Evolutionary conservation across 371 early-diverging fungal genomes (phyloP).

Genomic region (Apophysomyces variabilis): DNA sequence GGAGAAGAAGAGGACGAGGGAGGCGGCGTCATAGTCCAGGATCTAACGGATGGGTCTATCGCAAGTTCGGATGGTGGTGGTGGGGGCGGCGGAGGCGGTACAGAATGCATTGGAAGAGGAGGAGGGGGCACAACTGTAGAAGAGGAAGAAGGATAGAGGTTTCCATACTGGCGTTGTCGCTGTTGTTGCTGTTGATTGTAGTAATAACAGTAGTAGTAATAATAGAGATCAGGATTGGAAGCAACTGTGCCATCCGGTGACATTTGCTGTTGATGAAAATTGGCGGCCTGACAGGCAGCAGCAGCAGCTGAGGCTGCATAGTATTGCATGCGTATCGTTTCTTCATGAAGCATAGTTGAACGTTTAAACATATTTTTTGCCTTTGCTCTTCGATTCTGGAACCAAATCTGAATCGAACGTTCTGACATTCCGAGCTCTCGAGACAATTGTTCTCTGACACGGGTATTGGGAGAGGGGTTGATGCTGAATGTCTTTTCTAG

Average conservation of each 20-base stretch:
- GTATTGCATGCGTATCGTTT: slow-evolving; percentile 48
- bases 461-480: slow-evolving; percentile 77
- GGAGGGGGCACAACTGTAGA: slow-evolving; percentile 17
- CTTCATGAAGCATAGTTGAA: slow-evolving; percentile 56
- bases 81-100: slow-evolving; percentile 32
- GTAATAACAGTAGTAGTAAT: slow-evolving; percentile 53
- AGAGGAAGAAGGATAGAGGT: background rate
- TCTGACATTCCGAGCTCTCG: slow-evolving; percentile 90
- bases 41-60: background rate
- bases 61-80: slow-evolving; percentile 11
- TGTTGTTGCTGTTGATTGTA: slow-evolving; percentile 51
- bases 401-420: slow-evolving; percentile 97
- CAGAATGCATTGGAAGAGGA: slow-evolving; percentile 17
- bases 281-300: slow-evolving; percentile 48
- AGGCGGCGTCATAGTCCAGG: slow-evolving; percentile 21
- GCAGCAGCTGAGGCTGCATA: slow-evolving; percentile 51
- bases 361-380: slow-evolving; percentile 75
- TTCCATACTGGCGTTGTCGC: slow-evolving; percentile 19
- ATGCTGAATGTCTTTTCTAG: slow-evolving; percentile 75
- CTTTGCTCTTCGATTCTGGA: slow-evolving; percentile 98
- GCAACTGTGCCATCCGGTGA: slow-evolving; percentile 33
- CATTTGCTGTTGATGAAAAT: slow-evolving; percentile 40
- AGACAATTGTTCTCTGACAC: slow-evolving; percentile 84
- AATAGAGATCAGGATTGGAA: slow-evolving; percentile 44
- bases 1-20: slow-evolving; percentile 37